Base-by-base conservation (phyloP, 2,329 filamentous ascomycete species). In the Camillea tinctor region DNA sequence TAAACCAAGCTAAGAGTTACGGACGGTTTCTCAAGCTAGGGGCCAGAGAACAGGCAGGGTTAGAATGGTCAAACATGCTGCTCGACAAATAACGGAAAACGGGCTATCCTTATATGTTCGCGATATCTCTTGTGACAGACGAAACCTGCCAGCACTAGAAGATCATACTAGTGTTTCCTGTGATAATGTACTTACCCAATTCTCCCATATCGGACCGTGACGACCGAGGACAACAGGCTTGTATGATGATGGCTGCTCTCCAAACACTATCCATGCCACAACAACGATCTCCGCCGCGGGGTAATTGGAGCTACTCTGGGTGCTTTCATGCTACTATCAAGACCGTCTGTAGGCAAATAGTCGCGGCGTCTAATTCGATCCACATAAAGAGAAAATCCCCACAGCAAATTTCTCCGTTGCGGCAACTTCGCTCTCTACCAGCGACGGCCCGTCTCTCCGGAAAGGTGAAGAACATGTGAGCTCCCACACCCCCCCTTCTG, bases 121-220 rank as follows among this genome's bases (percentile, higher is more conserved):
- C 36, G 36, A 44, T 44, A n/a, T 62, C 50, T 36, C 56, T 23
- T 17, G 36, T 5, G 36, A 44, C 15, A 44, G 36, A 44, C 26
- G 17, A 44, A 15, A 44, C 6, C 13, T 44, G 36, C 36, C 11
- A 44, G 36, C 36, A n/a, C 36, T 17, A 5, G n/a, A n/a, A 2
- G 36, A 60, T 59, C 64, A 63, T 56, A 60, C 52, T 59, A 64
- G 56, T 56, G 26, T 54, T 61, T 26, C 51, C 50, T 15, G 50
- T 22, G 50, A 52, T 22, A 20, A 52, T 52, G 51, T 64, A 63
- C 60, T 68, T 71, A 70, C 73, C 75, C 72, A 71, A 73, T 75
- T 77, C 73, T 77, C 73, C 76, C 75, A 74, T 68, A 67, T 78
- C 81, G 81, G 81, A 81, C 79, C 81, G 81, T 82, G 74, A 73